These are phyloP conservation scores for Tetragonia tetragonoides DNA, from an alignment of 148 eudicot species.

Conservation along the genomic window DNA sequence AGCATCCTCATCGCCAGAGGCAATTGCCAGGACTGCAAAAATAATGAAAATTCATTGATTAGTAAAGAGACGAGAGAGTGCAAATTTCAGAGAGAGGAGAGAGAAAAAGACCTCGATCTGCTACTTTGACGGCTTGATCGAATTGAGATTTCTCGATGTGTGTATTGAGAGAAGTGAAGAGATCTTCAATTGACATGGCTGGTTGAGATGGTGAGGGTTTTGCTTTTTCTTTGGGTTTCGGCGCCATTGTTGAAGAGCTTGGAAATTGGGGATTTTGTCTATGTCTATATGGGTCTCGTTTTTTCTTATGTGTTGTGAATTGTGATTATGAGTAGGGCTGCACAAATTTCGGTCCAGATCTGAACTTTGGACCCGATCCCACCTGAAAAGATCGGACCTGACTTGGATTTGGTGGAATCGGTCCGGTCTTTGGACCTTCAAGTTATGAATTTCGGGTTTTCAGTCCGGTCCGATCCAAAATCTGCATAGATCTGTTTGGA, in stretches of 20 bases:
- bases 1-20: slow-evolving; percentile 88
- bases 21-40: slow-evolving; percentile 53
- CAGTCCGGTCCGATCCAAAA: no score
- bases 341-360: no score
- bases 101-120: slow-evolving; percentile 57
- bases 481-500: no score
- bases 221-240: slow-evolving; percentile 55
- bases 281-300: no score
- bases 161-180: slow-evolving; percentile 62
- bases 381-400: no score
- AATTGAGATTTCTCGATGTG: slow-evolving; percentile 47
- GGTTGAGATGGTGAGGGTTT: slow-evolving; percentile 44
- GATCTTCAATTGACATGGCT: slow-evolving; percentile 54
- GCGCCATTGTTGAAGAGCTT: slow-evolving; percentile 48
- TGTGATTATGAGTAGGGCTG: no score
- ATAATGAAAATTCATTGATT: slow-evolving; percentile 5
- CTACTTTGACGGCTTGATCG: slow-evolving; percentile 47
- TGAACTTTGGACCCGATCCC: no score
- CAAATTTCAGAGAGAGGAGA: not conserved
- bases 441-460: no score
- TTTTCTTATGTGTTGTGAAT: no score
- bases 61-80: not conserved
- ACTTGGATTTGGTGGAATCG: no score
- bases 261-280: not conserved
- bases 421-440: no score